Evolutionary conservation across 2,329 filamentous ascomycete species (phyloP).

Genomic region (Fusarium cyanostomum): DNA sequence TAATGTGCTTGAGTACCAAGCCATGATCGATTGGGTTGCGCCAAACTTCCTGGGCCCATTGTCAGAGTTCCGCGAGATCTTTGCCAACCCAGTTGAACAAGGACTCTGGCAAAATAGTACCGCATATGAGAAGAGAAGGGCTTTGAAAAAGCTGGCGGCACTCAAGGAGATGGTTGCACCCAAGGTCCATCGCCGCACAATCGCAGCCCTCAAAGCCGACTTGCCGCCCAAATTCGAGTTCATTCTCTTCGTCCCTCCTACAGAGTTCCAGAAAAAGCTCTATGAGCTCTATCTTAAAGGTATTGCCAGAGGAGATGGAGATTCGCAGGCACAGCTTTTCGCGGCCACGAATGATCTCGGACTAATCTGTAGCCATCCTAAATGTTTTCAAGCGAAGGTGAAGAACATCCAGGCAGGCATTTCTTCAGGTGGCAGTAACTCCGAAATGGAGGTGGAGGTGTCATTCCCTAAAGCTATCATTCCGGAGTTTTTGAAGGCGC

Average conservation of each 20-base stretch:
- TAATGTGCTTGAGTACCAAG: constrained; percentile 82
- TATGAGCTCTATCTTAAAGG: constrained; percentile 63
- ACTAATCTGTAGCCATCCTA: constrained; percentile 63
- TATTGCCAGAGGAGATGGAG: constrained; percentile 4
- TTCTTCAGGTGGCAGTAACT: neutral
- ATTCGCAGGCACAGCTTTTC: constrained; percentile 45
- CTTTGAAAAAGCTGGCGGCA: constrained; percentile 73
- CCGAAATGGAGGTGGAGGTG: constrained; percentile 3
- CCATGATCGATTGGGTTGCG: constrained; percentile 89
- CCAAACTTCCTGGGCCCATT: constrained; percentile 78
- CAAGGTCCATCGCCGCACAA: constrained; percentile 80
- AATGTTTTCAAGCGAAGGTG: constrained; percentile 54
- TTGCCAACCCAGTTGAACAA: constrained; percentile 74
- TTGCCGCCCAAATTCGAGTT: constrained; percentile 84
- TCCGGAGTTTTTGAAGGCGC: constrained; percentile 48
- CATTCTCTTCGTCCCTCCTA: constrained; percentile 77
- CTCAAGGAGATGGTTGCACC: constrained; percentile 77
- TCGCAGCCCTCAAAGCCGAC: constrained; percentile 69
- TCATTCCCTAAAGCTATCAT: constrained; percentile 43
- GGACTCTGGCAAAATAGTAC: constrained; percentile 76
- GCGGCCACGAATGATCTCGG: constrained; percentile 51
- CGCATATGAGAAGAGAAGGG: constrained; percentile 62
- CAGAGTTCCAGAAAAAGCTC: constrained; percentile 67
- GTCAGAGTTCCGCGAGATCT: constrained; percentile 75
- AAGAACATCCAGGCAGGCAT: constrained; percentile 18